Conservation (phyloP, 805 yeast species). For the Grigorovia transvaalensis region DNA sequence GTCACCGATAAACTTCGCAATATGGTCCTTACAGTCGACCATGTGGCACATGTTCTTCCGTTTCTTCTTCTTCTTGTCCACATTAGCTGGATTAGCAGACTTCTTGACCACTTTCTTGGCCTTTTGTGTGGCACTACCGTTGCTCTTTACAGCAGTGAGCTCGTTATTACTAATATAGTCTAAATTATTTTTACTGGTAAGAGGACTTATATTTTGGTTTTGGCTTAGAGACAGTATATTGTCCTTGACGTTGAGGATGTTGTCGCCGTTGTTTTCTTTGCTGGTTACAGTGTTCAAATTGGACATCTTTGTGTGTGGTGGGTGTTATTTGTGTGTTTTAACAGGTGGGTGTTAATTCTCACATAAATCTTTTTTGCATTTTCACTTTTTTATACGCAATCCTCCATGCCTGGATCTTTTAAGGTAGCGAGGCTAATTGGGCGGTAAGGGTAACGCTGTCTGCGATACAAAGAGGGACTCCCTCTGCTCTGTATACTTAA, state of each 20-base stretch:
- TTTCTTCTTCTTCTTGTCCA: slow-evolving; percentile 18
- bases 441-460: not conserved
- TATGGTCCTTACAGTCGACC: slow-evolving; percentile 50
- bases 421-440: not conserved
- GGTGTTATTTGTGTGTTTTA: too few species aligned
- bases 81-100: slow-evolving; percentile 8
- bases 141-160: not conserved
- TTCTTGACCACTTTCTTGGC: slow-evolving; percentile 11
- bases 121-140: not conserved
- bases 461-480: not conserved
- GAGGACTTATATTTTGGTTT: not conserved
- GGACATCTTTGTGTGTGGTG: not conserved
- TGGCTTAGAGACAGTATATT: not conserved
- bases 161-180: not conserved
- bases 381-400: not conserved
- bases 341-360: not conserved
- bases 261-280: not conserved
- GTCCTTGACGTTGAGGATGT: not conserved
- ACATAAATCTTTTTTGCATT: not conserved
- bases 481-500: too few species aligned
- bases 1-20: slow-evolving; percentile 61
- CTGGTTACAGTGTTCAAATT: not conserved
- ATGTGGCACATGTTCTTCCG: slow-evolving; percentile 41
- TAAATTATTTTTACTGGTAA: too few species aligned
- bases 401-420: not conserved